Percentiles rank a stretch among this genome's conserved stretches.
Conservation (phyloP, 129 eudicot genomes). For the Pulicaria dysenterica region DNA sequence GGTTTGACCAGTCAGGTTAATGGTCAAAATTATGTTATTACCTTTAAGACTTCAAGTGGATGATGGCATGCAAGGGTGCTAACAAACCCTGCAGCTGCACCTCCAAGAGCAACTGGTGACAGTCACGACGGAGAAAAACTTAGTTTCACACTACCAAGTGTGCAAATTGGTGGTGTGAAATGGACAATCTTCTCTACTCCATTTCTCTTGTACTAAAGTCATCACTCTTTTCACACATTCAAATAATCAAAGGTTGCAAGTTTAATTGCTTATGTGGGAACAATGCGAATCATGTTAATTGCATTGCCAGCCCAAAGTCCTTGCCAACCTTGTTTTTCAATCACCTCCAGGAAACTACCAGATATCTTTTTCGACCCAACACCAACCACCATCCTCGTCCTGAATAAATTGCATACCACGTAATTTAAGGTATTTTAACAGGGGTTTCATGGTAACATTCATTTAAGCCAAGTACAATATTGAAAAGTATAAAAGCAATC, state of each 20-base stretch:
- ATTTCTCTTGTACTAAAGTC: slow-evolving; percentile 75
- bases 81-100: slow-evolving; percentile 93
- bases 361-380: slow-evolving; percentile 76
- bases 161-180: too few species aligned
- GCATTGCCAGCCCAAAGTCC: slow-evolving; percentile 99
- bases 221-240: slow-evolving; percentile 86
- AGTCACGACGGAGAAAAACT: slow-evolving; percentile 72
- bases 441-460: too few species aligned
- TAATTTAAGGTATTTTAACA: too few species aligned
- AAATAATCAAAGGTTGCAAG: slow-evolving; percentile 91
- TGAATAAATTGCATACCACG: slow-evolving; percentile 34
- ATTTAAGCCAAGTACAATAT: too few species aligned
- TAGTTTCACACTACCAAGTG: slow-evolving; percentile 61
- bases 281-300: slow-evolving; percentile 90
- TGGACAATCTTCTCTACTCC: slow-evolving; percentile 55
- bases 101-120: slow-evolving; percentile 92
- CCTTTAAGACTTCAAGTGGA: slow-evolving; percentile 98
- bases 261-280: slow-evolving; percentile 96
- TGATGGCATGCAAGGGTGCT: slow-evolving; percentile 95
- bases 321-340: slow-evolving; percentile 93
- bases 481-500: background rate
- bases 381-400: slow-evolving; percentile 98
- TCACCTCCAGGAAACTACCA: slow-evolving; percentile 75
- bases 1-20: background rate
- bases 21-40: slow-evolving; percentile 12